Evolutionary conservation across 2,329 filamentous ascomycete species (phyloP).

Genomic region (Phyllosticta citribraziliensis): DNA sequence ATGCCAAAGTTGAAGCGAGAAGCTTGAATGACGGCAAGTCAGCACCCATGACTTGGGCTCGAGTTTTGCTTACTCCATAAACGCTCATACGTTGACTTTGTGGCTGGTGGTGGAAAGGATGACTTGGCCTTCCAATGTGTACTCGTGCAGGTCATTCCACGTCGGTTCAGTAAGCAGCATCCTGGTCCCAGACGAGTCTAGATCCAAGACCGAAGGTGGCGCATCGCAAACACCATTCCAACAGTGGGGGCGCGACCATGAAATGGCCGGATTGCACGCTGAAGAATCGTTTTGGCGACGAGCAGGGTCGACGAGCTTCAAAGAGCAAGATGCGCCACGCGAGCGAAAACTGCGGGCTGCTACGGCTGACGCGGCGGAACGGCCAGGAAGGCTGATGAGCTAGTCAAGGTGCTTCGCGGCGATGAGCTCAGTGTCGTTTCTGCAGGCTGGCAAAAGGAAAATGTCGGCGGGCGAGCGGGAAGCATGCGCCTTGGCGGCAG

Average conservation of each 20-base stretch:
- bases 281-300: background rate
- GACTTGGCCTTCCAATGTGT: background rate
- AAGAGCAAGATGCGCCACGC: background rate
- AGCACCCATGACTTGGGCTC: background rate
- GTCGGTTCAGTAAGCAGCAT: background rate
- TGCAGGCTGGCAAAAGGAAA: background rate
- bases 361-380: background rate
- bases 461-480: background rate
- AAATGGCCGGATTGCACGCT: background rate
- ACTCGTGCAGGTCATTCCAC: background rate
- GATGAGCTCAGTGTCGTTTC: background rate
- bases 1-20: background rate
- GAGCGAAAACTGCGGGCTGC: background rate
- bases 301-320: background rate
- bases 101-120: background rate
- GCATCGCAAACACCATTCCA: background rate
- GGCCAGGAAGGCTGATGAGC: background rate
- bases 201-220: background rate
- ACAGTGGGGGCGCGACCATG: background rate
- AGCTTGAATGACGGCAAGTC: background rate
- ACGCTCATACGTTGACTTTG: background rate
- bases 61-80: background rate
- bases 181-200: background rate
- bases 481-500: background rate
- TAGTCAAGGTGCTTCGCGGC: background rate